Evolutionary conservation across 106 monocot genomes (phyloP).

Genomic region (Dioscorea zingiberensis): DNA sequence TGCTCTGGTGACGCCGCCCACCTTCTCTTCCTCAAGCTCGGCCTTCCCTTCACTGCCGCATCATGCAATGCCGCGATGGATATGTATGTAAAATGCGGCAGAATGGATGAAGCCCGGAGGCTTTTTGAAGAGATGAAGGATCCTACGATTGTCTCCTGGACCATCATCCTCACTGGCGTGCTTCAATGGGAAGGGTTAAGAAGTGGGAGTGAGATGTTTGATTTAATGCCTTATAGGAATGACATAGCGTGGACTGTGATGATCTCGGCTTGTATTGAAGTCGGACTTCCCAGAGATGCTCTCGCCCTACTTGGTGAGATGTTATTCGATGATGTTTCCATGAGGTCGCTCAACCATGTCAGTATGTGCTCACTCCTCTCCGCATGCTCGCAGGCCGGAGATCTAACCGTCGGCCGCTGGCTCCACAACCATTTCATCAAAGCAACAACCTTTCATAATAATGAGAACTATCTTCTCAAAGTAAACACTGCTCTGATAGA

Average conservation of each 20-base stretch:
- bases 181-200: conserved; percentile 44
- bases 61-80: conserved; percentile 40
- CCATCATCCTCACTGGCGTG: conserved; percentile 34
- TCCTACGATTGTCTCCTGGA: conserved; percentile 51
- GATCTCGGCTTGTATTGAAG: conserved; percentile 41
- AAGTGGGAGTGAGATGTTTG: conserved; percentile 33
- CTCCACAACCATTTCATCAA: conserved; percentile 33
- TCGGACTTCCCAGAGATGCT: conserved; percentile 40
- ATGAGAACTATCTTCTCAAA: conserved; percentile 4
- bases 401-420: conserved; percentile 49
- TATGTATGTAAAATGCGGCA: conserved; percentile 42
- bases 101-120: conserved; percentile 36
- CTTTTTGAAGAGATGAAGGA: conserved; percentile 37
- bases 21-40: conserved; percentile 35
- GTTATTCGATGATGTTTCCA: conserved; percentile 5
- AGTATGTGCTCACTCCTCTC: conserved; percentile 56
- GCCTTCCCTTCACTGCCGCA: conserved; percentile 19
- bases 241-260: conserved; percentile 55
- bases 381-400: conserved; percentile 60
- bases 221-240: conserved; percentile 42
- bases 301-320: conserved; percentile 29
- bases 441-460: neutral
- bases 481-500: conserved; percentile 48
- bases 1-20: conserved; percentile 29
- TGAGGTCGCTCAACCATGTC: conserved; percentile 24